These are phyloP conservation scores for Crithidia mellificae DNA, from an alignment of 208 protist genomes.

Conservation along the genomic window DNA sequence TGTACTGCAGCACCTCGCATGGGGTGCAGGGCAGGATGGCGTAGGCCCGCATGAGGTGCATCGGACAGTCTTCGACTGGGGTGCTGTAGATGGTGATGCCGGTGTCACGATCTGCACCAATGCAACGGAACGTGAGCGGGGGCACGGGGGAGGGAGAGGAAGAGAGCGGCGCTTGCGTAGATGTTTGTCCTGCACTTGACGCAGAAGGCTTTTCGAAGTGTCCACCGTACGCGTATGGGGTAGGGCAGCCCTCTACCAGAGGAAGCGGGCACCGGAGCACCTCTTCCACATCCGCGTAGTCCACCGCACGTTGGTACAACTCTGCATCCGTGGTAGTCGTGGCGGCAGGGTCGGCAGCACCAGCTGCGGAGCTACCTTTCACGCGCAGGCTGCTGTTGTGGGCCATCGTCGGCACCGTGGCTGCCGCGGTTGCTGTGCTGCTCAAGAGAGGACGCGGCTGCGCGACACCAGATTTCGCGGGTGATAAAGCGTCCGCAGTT, in stretches of 20 bases:
- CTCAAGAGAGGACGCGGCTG: too few species aligned
- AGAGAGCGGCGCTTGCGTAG: neutral
- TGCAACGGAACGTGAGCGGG: conserved; percentile 44
- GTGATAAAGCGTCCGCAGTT: too few species aligned
- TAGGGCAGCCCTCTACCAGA: conserved; percentile 32
- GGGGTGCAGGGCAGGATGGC: conserved; percentile 63
- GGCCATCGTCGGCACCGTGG: neutral
- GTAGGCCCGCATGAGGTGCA: conserved; percentile 78
- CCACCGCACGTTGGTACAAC: conserved; percentile 49
- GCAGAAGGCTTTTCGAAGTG: neutral
- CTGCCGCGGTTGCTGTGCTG: neutral
- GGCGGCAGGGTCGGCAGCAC: neutral
- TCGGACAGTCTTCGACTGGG: conserved; percentile 56
- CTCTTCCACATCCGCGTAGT: conserved; percentile 50
- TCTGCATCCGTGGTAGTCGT: conserved; percentile 31
- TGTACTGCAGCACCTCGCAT: conserved; percentile 52
- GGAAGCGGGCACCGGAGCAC: conserved; percentile 40
- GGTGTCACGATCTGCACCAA: conserved; percentile 41
- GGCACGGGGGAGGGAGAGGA: neutral
- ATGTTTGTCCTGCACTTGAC: neutral
- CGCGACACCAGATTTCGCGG: too few species aligned
- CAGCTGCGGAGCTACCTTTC: too few species aligned
- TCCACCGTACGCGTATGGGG: conserved; percentile 14
- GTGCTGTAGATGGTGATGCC: conserved; percentile 61
- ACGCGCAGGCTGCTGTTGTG: too few species aligned